Conservation (phyloP, 2,329 filamentous ascomycete genomes). For the Phialocephala sp. region DNA sequence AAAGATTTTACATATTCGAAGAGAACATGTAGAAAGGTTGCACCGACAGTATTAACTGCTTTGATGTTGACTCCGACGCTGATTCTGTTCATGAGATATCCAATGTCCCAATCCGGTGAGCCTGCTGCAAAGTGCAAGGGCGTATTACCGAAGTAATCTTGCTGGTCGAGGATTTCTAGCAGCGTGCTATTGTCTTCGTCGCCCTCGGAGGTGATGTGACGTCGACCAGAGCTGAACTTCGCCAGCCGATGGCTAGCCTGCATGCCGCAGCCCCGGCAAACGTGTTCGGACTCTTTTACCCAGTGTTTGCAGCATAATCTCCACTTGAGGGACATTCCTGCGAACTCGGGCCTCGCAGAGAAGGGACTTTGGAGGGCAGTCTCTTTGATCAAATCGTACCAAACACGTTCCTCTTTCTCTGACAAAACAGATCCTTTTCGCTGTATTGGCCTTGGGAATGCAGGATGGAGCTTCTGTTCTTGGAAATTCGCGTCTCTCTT, state of each 20-base stretch:
- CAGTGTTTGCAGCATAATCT: not conserved
- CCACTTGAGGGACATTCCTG: not conserved
- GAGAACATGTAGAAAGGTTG: not conserved
- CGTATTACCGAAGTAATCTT: not conserved
- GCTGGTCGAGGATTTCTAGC: not conserved
- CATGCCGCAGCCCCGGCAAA: not conserved
- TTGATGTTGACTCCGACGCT: not conserved
- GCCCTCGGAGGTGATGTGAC: not conserved
- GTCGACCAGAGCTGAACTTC: not conserved
- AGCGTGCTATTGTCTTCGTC: not conserved
- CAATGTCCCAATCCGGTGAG: not conserved
- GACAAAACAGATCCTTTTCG: not conserved
- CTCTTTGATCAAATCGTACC: slow-evolving; percentile 1
- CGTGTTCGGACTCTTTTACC: too few species aligned
- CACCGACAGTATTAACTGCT: not conserved
- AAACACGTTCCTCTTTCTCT: slow-evolving; percentile 3
- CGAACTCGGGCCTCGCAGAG: not conserved
- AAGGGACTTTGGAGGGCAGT: not conserved
- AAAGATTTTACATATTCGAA: not conserved
- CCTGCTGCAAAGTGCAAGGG: slow-evolving; percentile 2
- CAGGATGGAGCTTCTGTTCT: not conserved
- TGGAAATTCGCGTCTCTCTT: not conserved
- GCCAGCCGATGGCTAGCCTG: not conserved
- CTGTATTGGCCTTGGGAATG: not conserved
- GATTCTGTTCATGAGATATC: not conserved